These are phyloP conservation scores for Polyplosphaeria fusca DNA, from an alignment of 495 filamentous ascomycete genomes.

Conservation along the genomic window DNA sequence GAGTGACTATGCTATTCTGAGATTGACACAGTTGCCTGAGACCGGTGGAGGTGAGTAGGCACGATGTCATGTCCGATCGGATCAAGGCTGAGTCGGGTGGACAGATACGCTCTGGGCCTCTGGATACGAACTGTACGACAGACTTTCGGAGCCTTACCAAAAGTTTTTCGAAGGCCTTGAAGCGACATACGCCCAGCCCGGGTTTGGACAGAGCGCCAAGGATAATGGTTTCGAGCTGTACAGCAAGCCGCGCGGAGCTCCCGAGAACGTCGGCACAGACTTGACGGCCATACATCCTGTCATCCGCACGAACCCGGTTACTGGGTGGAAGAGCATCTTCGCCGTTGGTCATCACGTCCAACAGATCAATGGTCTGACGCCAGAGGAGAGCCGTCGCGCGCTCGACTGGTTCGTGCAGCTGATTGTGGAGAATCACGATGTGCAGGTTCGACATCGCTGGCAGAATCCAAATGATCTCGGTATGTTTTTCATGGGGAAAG, in stretches of 20 bases:
- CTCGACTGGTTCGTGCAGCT: slow-evolving; percentile 61
- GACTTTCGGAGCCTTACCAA: slow-evolving; percentile 62
- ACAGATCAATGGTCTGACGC: slow-evolving; percentile 63
- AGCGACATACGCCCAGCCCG: slow-evolving; percentile 60
- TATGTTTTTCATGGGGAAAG: not conserved
- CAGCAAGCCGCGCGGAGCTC: slow-evolving; percentile 52
- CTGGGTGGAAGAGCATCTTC: slow-evolving; percentile 74
- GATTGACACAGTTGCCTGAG: slow-evolving; percentile 57
- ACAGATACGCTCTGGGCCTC: slow-evolving; percentile 72
- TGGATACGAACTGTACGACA: slow-evolving; percentile 76
- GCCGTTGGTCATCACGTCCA: slow-evolving; percentile 60
- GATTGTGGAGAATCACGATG: slow-evolving; percentile 73
- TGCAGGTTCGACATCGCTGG: slow-evolving; percentile 68
- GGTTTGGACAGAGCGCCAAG: slow-evolving; percentile 57
- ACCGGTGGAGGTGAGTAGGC: slow-evolving; percentile 64
- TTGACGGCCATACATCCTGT: slow-evolving; percentile 67
- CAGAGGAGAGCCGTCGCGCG: slow-evolving; percentile 62
- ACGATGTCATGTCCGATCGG: not conserved
- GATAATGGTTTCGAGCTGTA: slow-evolving; percentile 57
- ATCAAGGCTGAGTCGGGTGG: not conserved
- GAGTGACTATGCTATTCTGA: slow-evolving; percentile 36
- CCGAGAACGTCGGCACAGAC: slow-evolving; percentile 63
- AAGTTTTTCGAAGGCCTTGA: slow-evolving; percentile 67
- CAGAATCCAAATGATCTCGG: slow-evolving; percentile 40
- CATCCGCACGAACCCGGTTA: slow-evolving; percentile 77